Evolutionary conservation across 768 basidiomycete species (phyloP).

Genomic region (Tricholoma matsutake): DNA sequence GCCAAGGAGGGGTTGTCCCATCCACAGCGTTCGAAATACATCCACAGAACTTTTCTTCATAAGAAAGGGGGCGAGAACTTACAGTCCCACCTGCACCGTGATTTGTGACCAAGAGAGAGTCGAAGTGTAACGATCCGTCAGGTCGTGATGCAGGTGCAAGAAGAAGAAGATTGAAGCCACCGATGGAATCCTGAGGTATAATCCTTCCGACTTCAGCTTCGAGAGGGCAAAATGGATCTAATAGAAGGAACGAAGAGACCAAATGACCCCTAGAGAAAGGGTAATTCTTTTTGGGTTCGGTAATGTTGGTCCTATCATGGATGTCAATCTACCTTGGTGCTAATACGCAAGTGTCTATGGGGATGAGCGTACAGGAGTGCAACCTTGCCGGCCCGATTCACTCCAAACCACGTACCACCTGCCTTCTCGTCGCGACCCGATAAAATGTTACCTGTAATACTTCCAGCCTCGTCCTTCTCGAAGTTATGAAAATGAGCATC

Average conservation of each 20-base stretch:
- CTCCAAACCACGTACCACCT: constrained; percentile 83
- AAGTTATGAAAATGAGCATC: constrained; percentile 71
- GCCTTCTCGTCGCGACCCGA: constrained; percentile 73
- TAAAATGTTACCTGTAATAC: constrained; percentile 42
- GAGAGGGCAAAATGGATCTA: constrained; percentile 43
- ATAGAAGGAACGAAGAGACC: constrained; percentile 63
- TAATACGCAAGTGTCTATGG: constrained; percentile 4
- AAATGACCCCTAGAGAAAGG: constrained; percentile 66
- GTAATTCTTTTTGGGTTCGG: constrained; percentile 52
- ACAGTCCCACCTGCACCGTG: constrained; percentile 64
- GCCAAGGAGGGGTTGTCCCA: constrained; percentile 61
- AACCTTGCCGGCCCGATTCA: constrained; percentile 60
- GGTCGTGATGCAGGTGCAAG: constrained; percentile 42
- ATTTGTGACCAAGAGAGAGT: constrained; percentile 63
- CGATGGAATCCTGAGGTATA: constrained; percentile 45
- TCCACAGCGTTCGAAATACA: constrained; percentile 79
- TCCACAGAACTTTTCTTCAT: constrained; percentile 47
- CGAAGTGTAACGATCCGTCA: constrained; percentile 39
- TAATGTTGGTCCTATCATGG: constrained; percentile 75
- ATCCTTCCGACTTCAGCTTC: constrained; percentile 48
- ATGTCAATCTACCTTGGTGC: constrained; percentile 17
- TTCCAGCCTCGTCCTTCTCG: constrained; percentile 27
- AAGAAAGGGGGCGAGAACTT: constrained; percentile 48
- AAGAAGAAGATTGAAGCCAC: constrained; percentile 81
- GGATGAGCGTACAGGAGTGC: constrained; percentile 61